These are phyloP conservation scores for Leccinum olivaceopallidum DNA, from an alignment of 768 basidiomycete genomes.

Conservation along the genomic window DNA sequence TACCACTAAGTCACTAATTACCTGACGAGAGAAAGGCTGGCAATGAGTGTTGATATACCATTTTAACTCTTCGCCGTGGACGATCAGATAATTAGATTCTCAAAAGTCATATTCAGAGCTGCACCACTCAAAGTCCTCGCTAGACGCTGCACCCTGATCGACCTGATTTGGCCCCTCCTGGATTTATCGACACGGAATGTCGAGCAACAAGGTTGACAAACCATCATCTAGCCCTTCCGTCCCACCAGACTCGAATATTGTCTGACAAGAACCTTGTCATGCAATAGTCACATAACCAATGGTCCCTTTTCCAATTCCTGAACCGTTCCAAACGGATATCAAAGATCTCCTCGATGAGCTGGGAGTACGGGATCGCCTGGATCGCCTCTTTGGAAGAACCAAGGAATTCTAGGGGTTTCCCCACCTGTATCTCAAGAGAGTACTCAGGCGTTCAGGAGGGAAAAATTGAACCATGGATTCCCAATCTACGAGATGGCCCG, in stretches of 20 bases:
- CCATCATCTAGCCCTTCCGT: background rate
- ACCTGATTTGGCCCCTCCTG: background rate
- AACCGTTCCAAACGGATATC: slow-evolving; percentile 20
- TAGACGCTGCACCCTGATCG: background rate
- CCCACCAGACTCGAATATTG: slow-evolving; percentile 16
- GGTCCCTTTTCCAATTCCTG: slow-evolving; percentile 30
- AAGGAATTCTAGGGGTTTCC: slow-evolving; percentile 6
- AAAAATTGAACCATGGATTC: slow-evolving; percentile 14
- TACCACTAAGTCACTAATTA: slow-evolving; percentile 25
- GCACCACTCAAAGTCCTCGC: background rate
- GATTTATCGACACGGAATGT: background rate
- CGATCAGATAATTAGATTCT: background rate
- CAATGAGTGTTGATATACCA: slow-evolving; percentile 2
- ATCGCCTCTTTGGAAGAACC: slow-evolving; percentile 5
- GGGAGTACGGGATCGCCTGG: slow-evolving; percentile 11
- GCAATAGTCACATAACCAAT: slow-evolving; percentile 36
- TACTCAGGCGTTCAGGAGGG: background rate
- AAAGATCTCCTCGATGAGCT: slow-evolving; percentile 18
- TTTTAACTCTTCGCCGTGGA: slow-evolving; percentile 1
- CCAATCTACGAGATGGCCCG: slow-evolving; percentile 16
- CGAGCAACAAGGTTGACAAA: background rate
- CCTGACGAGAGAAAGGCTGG: slow-evolving; percentile 5
- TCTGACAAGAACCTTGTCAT: slow-evolving; percentile 24
- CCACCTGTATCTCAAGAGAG: slow-evolving; percentile 7
- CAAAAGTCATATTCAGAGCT: background rate